Conservation (phyloP, 768 basidiomycete species). For the Clitopilus hobsonii region DNA sequence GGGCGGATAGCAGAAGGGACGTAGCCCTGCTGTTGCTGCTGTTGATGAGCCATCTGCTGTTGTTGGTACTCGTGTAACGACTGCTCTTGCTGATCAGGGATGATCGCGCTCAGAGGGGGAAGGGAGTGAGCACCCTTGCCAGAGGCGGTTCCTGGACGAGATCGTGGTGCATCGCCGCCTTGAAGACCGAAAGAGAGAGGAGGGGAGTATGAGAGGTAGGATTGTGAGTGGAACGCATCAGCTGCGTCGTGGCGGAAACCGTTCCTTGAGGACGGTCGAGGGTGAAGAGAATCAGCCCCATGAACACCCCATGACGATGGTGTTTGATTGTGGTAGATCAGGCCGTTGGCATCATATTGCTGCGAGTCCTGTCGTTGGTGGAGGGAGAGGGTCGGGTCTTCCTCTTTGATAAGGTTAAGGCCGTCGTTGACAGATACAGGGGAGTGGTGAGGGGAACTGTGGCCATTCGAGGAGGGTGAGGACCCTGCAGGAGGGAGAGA, state of each 20-base stretch:
- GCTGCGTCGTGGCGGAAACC: conserved; percentile 10
- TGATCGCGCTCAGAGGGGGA: conserved; percentile 72
- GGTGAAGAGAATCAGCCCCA: conserved; percentile 34
- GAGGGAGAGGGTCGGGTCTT: conserved; percentile 26
- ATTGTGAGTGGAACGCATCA: conserved; percentile 58
- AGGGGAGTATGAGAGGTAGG: conserved; percentile 61
- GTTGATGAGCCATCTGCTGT: conserved; percentile 50
- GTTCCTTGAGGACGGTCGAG: conserved; percentile 12
- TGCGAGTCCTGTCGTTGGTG: conserved; percentile 66
- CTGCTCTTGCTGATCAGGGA: conserved; percentile 63
- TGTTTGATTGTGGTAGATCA: conserved; percentile 23
- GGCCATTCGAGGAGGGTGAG: neutral
- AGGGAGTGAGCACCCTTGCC: conserved; percentile 39
- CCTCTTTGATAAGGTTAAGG: conserved; percentile 34
- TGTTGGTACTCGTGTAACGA: conserved; percentile 34
- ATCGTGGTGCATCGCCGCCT: conserved; percentile 21
- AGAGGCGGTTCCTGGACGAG: conserved; percentile 49
- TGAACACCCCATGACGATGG: neutral
- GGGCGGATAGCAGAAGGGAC: neutral
- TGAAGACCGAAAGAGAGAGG: conserved; percentile 25
- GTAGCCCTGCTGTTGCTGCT: conserved; percentile 8
- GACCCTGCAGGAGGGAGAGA: neutral
- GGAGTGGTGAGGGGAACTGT: conserved; percentile 9
- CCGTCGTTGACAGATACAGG: conserved; percentile 12
- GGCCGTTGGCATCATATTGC: conserved; percentile 53